phyloP scores from a whole-genome alignment of 306 rosid genomes.

The Oxytropis ochrocephala region DNA sequence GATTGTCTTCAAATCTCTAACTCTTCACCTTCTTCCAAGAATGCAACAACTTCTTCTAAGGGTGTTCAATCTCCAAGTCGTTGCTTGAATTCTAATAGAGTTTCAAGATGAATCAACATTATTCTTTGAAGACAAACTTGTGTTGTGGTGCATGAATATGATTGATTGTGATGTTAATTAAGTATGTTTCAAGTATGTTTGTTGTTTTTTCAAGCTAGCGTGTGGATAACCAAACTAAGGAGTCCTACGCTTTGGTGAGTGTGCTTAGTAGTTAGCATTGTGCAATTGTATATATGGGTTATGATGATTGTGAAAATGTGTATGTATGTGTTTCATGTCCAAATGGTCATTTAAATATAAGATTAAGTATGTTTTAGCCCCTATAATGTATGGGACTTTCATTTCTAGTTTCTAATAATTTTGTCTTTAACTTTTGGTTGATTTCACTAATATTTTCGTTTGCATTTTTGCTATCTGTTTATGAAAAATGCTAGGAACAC shows the following conservation, averaged over 20 bases:
- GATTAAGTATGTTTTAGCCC: no score
- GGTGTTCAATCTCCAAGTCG: slow-evolving; percentile 50
- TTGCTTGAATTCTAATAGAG: slow-evolving; percentile 20
- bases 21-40: slow-evolving; percentile 36
- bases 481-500: no score
- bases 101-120: slow-evolving; percentile 19
- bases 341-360: slow-evolving; percentile 23
- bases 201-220: not conserved
- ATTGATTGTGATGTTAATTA: not conserved
- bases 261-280: not conserved
- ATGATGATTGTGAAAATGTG: slow-evolving; percentile 4
- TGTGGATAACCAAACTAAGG: slow-evolving; percentile 33
- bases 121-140: not conserved
- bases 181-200: slow-evolving; percentile 6
- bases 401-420: no score
- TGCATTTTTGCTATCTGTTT: no score
- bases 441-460: no score
- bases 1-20: slow-evolving; percentile 37
- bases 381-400: no score
- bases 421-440: no score
- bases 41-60: slow-evolving; percentile 36
- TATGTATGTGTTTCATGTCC: slow-evolving; percentile 10
- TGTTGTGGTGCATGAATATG: slow-evolving; percentile 1
- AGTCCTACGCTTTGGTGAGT: slow-evolving; percentile 17
- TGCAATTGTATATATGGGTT: slow-evolving; percentile 38